Base-by-base conservation (phyloP, 192 early-diverging fungal species). In the Gorgonomyces haynaldii region DNA sequence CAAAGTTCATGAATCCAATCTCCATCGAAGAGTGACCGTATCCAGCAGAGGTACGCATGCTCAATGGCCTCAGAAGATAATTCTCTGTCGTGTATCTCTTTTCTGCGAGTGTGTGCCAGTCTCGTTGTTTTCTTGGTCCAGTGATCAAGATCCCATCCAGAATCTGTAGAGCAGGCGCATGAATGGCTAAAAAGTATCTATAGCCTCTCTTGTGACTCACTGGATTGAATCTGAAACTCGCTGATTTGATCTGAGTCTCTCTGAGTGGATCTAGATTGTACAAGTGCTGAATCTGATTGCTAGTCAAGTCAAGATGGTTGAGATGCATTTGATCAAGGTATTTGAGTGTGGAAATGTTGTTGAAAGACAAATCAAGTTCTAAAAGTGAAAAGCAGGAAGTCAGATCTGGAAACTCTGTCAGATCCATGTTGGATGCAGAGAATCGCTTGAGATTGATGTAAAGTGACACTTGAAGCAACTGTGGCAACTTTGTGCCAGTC, bases 311-410 rank as follows among this genome's bases (percentile, higher is more conserved):
- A 16, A 76, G 32, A 5, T 45, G 7, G 34, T 39, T 50, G 4
- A 76, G 43, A 16, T 25, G 19, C 10, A 50, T 7, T 10, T 32
- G 15, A 3, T 54, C 21, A n/a, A 44, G 24, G 2, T 32, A 37
- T 3, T 42, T 35, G 5, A 69, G 22, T 12, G 22, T 22, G 1
- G 38, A 16, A 13, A 75, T 55, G 19, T 43, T 49, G 37, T 76
- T 76, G 38, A 69, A 72, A 30, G 60, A 66, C 36, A 70, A 17
- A 32, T 76, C 68, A n/a, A 76, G 53, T 3, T 63, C 61, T 3
- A 76, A 51, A 16, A 20, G 26, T 1, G 64, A 51, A 25, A 67
- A n/a, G n/a, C n/a, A n/a, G n/a, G n/a, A n/a, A n/a, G n/a, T 29
- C 9, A 49, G 23, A 5, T 49, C 46, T 10, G 16, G 24, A 29